Evolutionary conservation across 2,329 filamentous ascomycete genomes (phyloP).

Genomic region (Aspergillus terreus): DNA sequence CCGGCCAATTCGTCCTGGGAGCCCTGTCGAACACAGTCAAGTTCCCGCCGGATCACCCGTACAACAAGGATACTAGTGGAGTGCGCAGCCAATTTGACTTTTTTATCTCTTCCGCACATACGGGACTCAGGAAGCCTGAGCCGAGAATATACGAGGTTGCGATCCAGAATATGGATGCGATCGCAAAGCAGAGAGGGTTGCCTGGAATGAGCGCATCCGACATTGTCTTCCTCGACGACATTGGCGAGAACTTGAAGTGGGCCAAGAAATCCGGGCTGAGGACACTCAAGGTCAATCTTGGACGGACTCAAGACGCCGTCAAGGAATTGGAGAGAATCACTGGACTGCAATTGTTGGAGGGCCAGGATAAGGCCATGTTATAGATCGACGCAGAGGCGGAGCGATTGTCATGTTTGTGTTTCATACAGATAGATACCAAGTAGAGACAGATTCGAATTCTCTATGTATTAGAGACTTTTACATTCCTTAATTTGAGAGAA

Average conservation of each 20-base stretch:
- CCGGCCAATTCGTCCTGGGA: slow-evolving; percentile 66
- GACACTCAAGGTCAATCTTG: slow-evolving; percentile 81
- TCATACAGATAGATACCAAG: neutral
- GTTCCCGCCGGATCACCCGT: slow-evolving; percentile 71
- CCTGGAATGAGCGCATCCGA: slow-evolving; percentile 59
- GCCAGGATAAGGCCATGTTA: slow-evolving; percentile 34
- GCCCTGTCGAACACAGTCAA: slow-evolving; percentile 88
- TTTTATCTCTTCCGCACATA: slow-evolving; percentile 81
- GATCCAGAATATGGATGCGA: slow-evolving; percentile 61
- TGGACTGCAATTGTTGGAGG: slow-evolving; percentile 53
- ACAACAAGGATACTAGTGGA: slow-evolving; percentile 58
- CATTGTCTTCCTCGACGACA: slow-evolving; percentile 86
- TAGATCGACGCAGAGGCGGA: slow-evolving; percentile 13
- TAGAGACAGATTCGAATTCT: slow-evolving; percentile 1
- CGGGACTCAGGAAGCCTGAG: slow-evolving; percentile 85
- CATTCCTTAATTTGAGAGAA: neutral
- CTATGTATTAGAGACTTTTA: neutral
- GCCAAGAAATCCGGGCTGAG: slow-evolving; percentile 70
- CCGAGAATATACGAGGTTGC: slow-evolving; percentile 74
- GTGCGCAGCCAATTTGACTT: slow-evolving; percentile 73
- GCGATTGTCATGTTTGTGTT: neutral
- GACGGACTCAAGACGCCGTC: slow-evolving; percentile 75
- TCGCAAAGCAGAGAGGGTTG: slow-evolving; percentile 56
- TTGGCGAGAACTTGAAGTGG: slow-evolving; percentile 86
- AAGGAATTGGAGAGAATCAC: slow-evolving; percentile 73